Percentiles rank a stretch among this genome's conserved stretches.
Conservation (phyloP, 768 basidiomycete species). For the Scleroderma citrinum region DNA sequence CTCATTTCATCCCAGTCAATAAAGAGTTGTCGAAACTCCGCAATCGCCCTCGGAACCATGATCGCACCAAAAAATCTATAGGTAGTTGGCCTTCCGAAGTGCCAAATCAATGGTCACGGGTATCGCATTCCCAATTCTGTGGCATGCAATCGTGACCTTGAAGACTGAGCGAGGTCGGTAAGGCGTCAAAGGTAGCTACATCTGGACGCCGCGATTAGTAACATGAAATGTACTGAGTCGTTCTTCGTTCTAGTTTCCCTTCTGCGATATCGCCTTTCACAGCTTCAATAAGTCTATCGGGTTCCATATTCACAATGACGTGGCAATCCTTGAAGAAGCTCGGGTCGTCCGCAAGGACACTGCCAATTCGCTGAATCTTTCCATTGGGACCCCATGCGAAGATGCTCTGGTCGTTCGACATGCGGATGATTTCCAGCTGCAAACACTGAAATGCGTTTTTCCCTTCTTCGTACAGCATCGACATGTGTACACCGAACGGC, state of each 20-base stretch:
- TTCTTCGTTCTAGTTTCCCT: not conserved
- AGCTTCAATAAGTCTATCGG: not conserved
- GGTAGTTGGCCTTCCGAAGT: not conserved
- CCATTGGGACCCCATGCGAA: slow-evolving; percentile 5
- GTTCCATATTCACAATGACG: not conserved
- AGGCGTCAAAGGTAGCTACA: not conserved
- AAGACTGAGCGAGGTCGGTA: not conserved
- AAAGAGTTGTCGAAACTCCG: not conserved
- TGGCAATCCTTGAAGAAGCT: not conserved
- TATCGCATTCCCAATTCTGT: not conserved
- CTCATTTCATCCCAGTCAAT: not conserved
- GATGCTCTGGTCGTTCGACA: slow-evolving; percentile 7
- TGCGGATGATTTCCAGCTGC: slow-evolving; percentile 9
- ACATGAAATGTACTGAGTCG: not conserved
- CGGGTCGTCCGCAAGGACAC: not conserved
- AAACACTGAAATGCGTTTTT: slow-evolving; percentile 12
- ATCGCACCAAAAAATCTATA: not conserved
- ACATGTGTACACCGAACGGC: slow-evolving; percentile 8
- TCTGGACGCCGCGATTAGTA: not conserved
- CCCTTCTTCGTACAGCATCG: slow-evolving; percentile 15
- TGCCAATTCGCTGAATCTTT: not conserved
- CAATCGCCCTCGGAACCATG: not conserved
- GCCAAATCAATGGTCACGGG: not conserved
- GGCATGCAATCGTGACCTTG: not conserved
- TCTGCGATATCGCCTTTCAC: slow-evolving; percentile 1